Percentiles rank a stretch among this genome's conserved stretches.
phyloP scores from a whole-genome alignment of 306 rosid genomes.

The Glycyrrhiza uralensis region DNA sequence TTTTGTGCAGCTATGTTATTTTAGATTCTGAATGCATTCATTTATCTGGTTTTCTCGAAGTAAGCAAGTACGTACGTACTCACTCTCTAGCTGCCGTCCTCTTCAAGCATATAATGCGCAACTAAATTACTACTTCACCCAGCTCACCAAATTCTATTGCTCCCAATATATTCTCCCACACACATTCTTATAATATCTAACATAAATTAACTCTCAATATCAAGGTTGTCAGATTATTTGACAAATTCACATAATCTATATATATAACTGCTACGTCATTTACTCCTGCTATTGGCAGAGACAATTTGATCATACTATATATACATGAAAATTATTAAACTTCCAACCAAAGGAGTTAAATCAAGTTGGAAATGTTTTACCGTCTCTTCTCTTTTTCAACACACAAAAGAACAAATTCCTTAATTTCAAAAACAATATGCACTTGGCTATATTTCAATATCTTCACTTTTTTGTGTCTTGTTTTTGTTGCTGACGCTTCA shows the following conservation, averaged over 20 bases:
- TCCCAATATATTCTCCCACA: conserved; percentile 30
- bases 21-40: conserved; percentile 15
- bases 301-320: not conserved
- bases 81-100: conserved; percentile 12
- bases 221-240: conserved; percentile 33
- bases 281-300: conserved; percentile 6
- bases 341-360: not conserved
- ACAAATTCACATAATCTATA: conserved; percentile 17
- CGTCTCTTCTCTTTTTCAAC: not conserved
- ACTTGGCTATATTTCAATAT: not conserved
- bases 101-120: conserved; percentile 34
- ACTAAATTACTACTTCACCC: conserved; percentile 21
- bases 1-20: not conserved
- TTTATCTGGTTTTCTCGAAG: conserved; percentile 37
- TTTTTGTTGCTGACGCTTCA: not conserved
- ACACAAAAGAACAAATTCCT: not conserved
- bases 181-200: too few relatives aligned
- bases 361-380: not conserved
- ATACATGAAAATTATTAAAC: not conserved
- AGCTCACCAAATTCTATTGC: conserved; percentile 19
- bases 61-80: too few relatives aligned
- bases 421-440: not conserved
- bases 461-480: not conserved
- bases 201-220: conserved; percentile 28
- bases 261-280: not conserved